A percentile compares a stretch with the other conserved stretches of the same genome.
Conservation (phyloP, 129 eudicot species). For the Glebionis coronaria region DNA sequence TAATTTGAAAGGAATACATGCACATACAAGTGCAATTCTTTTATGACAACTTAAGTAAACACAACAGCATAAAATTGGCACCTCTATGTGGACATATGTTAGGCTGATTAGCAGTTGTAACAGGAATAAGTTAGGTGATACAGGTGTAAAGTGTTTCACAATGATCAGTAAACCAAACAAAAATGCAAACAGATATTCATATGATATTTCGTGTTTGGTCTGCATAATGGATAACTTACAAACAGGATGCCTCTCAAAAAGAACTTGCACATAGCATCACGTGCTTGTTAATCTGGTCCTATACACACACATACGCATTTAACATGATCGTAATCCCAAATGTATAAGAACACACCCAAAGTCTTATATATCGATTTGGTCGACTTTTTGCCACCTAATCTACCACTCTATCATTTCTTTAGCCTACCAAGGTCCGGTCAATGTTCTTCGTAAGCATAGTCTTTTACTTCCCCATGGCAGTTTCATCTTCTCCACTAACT, state of each 20-base stretch:
- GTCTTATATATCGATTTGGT: not conserved
- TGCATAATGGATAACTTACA: conserved; percentile 24
- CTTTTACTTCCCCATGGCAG: conserved; percentile 50
- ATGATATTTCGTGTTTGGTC: conserved; percentile 23
- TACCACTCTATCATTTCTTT: not conserved
- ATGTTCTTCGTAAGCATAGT: conserved; percentile 68
- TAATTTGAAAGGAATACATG: too few species aligned
- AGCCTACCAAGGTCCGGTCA: conserved; percentile 85
- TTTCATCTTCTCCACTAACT: conserved; percentile 63
- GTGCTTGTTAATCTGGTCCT: conserved; percentile 35
- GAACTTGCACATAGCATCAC: conserved; percentile 25
- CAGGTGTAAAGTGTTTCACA: too few species aligned
- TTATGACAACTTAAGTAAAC: too few species aligned
- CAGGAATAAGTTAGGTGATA: too few species aligned
- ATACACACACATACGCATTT: conserved; percentile 32
- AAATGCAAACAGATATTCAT: conserved; percentile 27
- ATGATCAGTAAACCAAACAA: not conserved
- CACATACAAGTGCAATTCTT: too few species aligned
- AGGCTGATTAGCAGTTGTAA: too few species aligned
- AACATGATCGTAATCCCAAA: conserved; percentile 31
- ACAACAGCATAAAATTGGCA: too few species aligned
- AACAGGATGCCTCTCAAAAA: conserved; percentile 34
- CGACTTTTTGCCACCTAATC: conserved; percentile 11
- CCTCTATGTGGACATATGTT: too few species aligned
- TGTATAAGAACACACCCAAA: conserved; percentile 26